These are phyloP conservation scores for Xylaria sp. DNA, from an alignment of 2,329 filamentous ascomycete genomes.

Conservation along the genomic window DNA sequence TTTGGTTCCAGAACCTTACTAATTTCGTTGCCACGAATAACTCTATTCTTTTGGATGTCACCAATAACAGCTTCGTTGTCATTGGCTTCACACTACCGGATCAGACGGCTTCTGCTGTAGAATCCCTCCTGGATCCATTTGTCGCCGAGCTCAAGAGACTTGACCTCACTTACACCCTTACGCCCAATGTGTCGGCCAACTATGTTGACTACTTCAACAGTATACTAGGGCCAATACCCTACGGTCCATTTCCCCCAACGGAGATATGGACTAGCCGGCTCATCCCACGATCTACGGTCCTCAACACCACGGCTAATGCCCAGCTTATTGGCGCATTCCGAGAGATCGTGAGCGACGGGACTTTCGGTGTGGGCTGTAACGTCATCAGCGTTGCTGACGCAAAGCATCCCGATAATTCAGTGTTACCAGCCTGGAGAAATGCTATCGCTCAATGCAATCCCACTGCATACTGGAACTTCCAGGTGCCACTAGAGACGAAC, in stretches of 20 bases:
- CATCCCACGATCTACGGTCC: conserved; percentile 22
- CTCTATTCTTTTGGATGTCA: not conserved
- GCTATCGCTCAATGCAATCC: conserved; percentile 11
- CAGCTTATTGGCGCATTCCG: not conserved
- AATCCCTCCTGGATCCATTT: not conserved
- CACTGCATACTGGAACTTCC: conserved; percentile 1
- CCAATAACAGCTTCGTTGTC: conserved; percentile 1
- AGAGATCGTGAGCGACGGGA: conserved; percentile 3
- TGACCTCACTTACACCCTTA: conserved; percentile 24
- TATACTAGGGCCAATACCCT: conserved; percentile 28
- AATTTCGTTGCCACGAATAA: not conserved
- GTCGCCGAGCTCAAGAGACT: not conserved
- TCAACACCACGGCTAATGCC: conserved; percentile 8
- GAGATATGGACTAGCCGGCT: conserved; percentile 21
- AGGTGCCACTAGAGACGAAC: conserved; percentile 46
- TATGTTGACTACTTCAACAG: conserved; percentile 22
- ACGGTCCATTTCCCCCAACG: conserved; percentile 22
- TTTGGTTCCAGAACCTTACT: conserved; percentile 3
- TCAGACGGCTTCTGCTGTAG: not conserved
- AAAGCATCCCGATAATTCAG: conserved; percentile 32
- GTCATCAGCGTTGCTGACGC: conserved; percentile 9
- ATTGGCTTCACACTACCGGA: not conserved
- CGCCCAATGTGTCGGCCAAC: not conserved
- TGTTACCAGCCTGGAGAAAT: conserved; percentile 34
- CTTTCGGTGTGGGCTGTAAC: conserved; percentile 25